Evolutionary conservation across 768 basidiomycete genomes (phyloP), one percentile per base, ranked within the genome.

Genomic region (Galerina sulciceps): DNA sequence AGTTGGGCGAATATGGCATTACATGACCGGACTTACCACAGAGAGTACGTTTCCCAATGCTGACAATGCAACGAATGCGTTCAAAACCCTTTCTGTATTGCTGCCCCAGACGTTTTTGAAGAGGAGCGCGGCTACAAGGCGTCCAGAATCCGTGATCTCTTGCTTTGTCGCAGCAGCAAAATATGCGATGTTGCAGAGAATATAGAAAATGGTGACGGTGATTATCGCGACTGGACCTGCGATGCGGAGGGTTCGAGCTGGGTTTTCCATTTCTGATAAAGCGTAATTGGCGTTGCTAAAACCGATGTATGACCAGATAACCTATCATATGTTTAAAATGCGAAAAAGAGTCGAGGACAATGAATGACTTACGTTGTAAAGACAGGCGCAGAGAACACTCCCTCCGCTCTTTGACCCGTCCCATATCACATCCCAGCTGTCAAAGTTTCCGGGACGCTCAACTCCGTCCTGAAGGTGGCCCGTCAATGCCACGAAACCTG

Each of bases 231-330:
- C 69, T 2, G 89, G 86, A 3, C 83, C 87, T 0, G 89, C 88
- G n/a, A 80, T 76, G 53, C 81, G 81, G 63, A 92, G 75, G 0
- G 87, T 90, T 15, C 81, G 78, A 4, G 81, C 75, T 0, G 89
- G 90, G 58, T 90, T 77, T 38, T 79, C 77, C 20, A 89, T 78
- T 56, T 91, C 88, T 1, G 82, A 80, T 11, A 90, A 74, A 0
- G 84, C 86, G 63, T 89, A 90, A 65, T 90, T 89, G 18, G 82
- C 85, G 60, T 87, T 88, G 23, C 79, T 83, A 67, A 85, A 90
- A 1, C 89, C 89, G 31, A 79, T 75, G 65, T 80, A 88, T 2
- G 76, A 76, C 73, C 74, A 73, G n/a, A 77, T 57, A 69, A 82
- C 84, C 82, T 84, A 53, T 10, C 17, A 11, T 8, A 22, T 44